Percentiles rank a stretch among this genome's conserved stretches.
Conservation (phyloP, 768 basidiomycete genomes). For the Tulasnella sp. region DNA sequence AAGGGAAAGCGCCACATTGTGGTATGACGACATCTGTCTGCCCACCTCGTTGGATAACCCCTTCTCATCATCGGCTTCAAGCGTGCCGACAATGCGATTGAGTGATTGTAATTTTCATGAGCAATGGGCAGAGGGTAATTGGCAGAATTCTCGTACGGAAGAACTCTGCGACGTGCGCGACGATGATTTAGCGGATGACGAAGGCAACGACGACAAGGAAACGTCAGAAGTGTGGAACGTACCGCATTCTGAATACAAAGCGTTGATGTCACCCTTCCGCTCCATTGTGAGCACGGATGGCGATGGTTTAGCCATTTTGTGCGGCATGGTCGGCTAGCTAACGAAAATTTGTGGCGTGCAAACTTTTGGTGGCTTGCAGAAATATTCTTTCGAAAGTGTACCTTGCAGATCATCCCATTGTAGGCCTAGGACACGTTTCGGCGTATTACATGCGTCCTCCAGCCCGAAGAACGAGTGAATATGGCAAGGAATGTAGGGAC, state of each 20-base stretch:
- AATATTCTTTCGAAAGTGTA: background rate
- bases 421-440: background rate
- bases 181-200: too few species aligned
- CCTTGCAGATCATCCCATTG: background rate
- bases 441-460: background rate
- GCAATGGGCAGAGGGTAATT: background rate
- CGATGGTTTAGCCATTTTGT: background rate
- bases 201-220: too few species aligned
- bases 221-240: background rate
- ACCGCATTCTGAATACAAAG: background rate
- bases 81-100: background rate
- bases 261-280: background rate
- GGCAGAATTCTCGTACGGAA: too few species aligned
- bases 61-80: background rate
- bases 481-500: background rate
- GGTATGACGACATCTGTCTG: background rate
- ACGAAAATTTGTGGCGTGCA: background rate
- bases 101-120: background rate
- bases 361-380: background rate
- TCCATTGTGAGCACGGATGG: background rate
- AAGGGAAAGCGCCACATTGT: background rate
- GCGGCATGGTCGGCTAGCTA: background rate
- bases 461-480: background rate
- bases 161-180: too few species aligned
- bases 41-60: background rate